Conservation (phyloP, 305 asterid species). For the Stenogyne calaminthoides region DNA sequence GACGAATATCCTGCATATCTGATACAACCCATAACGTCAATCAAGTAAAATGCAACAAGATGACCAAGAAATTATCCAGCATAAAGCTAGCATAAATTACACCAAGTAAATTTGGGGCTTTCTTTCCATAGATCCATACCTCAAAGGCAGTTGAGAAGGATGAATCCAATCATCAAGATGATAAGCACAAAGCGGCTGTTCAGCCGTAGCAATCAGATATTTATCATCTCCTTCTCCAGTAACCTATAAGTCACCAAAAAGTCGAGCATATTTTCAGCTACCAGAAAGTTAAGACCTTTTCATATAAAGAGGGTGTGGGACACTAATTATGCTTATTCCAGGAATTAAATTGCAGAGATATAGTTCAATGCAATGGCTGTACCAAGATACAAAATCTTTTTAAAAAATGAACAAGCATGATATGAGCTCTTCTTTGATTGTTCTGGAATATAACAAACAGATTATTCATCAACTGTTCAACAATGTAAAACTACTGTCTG, state of each 20-base stretch:
- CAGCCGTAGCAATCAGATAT: conserved; percentile 94
- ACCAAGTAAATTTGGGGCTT: not conserved
- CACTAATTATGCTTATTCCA: not conserved
- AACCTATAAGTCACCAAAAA: conserved; percentile 53
- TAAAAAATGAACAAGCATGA: not conserved
- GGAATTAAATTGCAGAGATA: conserved; percentile 9
- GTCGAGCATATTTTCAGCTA: conserved; percentile 15
- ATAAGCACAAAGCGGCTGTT: conserved; percentile 96
- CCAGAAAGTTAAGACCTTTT: not conserved
- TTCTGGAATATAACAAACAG: not conserved
- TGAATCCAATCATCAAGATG: conserved; percentile 97
- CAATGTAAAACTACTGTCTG: not conserved
- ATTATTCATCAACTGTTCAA: not conserved
- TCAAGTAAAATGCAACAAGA: not conserved
- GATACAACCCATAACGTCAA: conserved; percentile 28
- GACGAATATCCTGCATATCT: conserved; percentile 94
- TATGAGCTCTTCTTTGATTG: not conserved
- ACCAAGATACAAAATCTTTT: not conserved
- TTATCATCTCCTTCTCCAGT: conserved; percentile 97
- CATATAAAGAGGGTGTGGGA: not conserved
- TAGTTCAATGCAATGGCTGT: not conserved
- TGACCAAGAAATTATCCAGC: not conserved
- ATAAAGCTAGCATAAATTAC: conserved; percentile 18
- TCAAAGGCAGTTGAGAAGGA: conserved; percentile 78
- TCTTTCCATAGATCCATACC: conserved; percentile 41